Percentiles rank a stretch among this genome's conserved stretches.
Evolutionary conservation across 441 rosid species (phyloP).

Genomic region (Gossypium schwendimanii): DNA sequence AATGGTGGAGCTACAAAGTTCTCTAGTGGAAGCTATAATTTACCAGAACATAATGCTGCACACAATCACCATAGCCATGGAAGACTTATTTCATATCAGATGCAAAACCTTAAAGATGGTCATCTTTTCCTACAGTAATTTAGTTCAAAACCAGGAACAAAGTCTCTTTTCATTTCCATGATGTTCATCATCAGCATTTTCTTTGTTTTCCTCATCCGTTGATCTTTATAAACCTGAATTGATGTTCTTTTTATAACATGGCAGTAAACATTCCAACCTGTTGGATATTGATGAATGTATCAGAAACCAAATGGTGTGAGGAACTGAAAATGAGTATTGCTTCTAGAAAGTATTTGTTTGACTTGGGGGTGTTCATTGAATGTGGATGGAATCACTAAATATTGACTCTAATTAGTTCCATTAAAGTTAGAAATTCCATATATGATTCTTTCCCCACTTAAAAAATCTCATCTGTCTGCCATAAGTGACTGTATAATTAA

Average conservation of each 20-base stretch:
- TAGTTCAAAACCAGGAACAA: conserved; percentile 11
- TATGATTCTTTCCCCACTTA: conserved; percentile 2
- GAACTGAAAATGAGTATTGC: no score
- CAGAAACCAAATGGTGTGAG: neutral
- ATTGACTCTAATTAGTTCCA: neutral
- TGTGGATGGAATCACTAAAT: conserved; percentile 1
- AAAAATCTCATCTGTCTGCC: neutral
- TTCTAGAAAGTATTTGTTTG: neutral
- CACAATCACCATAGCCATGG: conserved; percentile 23
- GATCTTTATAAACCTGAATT: neutral
- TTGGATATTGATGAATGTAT: neutral
- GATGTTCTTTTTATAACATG: neutral
- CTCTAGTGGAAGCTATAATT: conserved; percentile 22
- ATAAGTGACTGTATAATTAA: neutral
- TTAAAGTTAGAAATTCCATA: neutral
- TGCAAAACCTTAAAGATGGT: conserved; percentile 19
- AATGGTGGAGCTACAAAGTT: neutral
- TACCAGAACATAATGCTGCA: conserved; percentile 28
- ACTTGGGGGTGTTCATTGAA: neutral
- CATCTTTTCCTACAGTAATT: conserved; percentile 19
- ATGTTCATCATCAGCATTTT: neutral
- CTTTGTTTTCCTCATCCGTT: neutral
- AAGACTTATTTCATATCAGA: conserved; percentile 14
- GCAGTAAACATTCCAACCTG: neutral
- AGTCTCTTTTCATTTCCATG: neutral